Evolutionary conservation across 495 filamentous ascomycete species (phyloP).

Genomic region (Hypoxylon subgilvum): DNA sequence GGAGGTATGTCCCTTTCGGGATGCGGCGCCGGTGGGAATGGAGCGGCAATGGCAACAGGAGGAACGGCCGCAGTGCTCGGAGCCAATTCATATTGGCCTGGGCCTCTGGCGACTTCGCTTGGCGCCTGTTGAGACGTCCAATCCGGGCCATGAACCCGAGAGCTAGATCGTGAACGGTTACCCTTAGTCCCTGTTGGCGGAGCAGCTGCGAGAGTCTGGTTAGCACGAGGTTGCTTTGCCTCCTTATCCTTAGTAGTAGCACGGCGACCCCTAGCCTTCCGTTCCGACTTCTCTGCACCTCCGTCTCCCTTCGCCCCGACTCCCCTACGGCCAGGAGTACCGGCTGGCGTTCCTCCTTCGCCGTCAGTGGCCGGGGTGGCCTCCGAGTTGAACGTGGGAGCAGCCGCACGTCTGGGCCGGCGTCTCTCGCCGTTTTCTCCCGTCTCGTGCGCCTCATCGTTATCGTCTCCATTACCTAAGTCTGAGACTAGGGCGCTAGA

Average conservation of each 20-base stretch:
- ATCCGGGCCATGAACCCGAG: conserved; percentile 48
- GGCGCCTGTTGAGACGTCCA: conserved; percentile 45
- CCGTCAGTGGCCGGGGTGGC: conserved; percentile 54
- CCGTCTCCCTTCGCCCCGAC: conserved; percentile 59
- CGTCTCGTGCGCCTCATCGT: conserved; percentile 58
- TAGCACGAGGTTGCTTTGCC: conserved; percentile 50
- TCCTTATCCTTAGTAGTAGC: conserved; percentile 48
- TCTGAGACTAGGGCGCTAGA: conserved; percentile 79
- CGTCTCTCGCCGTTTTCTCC: conserved; percentile 59
- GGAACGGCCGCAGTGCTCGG: conserved; percentile 35
- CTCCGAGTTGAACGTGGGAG: conserved; percentile 58
- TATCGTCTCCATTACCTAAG: conserved; percentile 65
- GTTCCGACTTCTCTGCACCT: conserved; percentile 60
- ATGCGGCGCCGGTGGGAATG: conserved; percentile 43
- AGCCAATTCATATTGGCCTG: conserved; percentile 45
- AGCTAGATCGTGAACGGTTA: conserved; percentile 55
- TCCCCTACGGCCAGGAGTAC: conserved; percentile 59
- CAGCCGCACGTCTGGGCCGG: conserved; percentile 60
- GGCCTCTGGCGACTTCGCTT: conserved; percentile 42
- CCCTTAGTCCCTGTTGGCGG: conserved; percentile 44
- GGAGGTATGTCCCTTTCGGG: conserved; percentile 44
- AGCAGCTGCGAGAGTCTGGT: conserved; percentile 52
- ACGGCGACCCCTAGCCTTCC: conserved; percentile 56
- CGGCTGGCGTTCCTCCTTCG: conserved; percentile 59
- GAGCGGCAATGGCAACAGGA: conserved; percentile 46